Evolutionary conservation across 129 eudicot genomes (phyloP), one percentile per base, ranked within the genome.

Genomic region (Escallonia rubra): DNA sequence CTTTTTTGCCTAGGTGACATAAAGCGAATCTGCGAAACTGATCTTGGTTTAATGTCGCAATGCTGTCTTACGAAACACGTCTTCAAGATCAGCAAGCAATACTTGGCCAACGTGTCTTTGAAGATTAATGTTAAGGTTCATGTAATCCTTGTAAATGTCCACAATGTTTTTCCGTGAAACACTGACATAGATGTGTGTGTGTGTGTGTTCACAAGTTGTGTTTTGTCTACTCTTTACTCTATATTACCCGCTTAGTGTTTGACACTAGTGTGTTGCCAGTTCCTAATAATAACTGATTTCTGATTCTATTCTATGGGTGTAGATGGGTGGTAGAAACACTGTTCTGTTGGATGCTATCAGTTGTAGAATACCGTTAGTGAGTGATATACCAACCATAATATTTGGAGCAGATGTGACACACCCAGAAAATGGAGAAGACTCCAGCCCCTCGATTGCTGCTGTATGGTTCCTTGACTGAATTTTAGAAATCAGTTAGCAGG

Each of bases 361-460:
- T 75, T 82, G 96, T 76, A 76, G 86, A 61, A 91, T 91, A 57
- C 97, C 97, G 15, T 74, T 85, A 67, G 96, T 87, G 51, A 87
- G 97, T 49, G 97, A 87, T 64, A 90, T 87, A 69, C 97, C 97
- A 8, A 91, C 97, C n/a, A 87, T 91, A 57, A 87, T 87, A 61
- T 91, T 91, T 63, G 97, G 97, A 58, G 97, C 97, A 12, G 97
- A 91, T 49, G 96, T 91, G 41, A 91, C 97, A 46, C 96, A 91
- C 61, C 97, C 96, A 2, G 92, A 91, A 74, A 87, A 87, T 49
- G 96, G 93, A 74, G 97, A 91, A 72, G 96, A 91, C 57, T 78
- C 96, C 10, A 91, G 97, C 71, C 97, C 97, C 43, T 91, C 97
- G 3, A 87, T 91, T 54, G 97, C 97, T 63, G 97, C 97, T 65